Evolutionary conservation across 345 rosid species (phyloP).

Genomic region (Aegle marmelos): DNA sequence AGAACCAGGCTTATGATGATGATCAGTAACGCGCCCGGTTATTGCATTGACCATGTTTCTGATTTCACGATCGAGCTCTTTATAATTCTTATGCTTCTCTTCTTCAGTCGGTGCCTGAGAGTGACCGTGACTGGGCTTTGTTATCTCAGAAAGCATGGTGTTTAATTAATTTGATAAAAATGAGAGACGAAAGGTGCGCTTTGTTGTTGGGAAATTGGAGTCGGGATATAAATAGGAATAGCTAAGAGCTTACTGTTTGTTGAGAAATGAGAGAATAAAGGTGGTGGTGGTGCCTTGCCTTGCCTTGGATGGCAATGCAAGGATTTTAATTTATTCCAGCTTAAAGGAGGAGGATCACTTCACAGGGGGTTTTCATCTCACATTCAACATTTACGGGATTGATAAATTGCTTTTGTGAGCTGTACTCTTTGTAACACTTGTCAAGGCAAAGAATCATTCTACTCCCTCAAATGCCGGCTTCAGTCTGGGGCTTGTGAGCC

Average conservation of each 20-base stretch:
- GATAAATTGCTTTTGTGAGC: conserved; percentile 10
- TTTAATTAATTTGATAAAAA: too few relatives aligned
- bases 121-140: conserved; percentile 13
- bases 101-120: conserved; percentile 17
- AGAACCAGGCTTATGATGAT: conserved; percentile 45
- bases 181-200: not conserved
- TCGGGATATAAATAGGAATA: conserved; percentile 4
- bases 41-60: conserved; percentile 52
- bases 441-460: conserved; percentile 9
- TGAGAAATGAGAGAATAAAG: conserved; percentile 10
- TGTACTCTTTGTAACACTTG: not conserved
- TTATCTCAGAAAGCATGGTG: conserved; percentile 36
- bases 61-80: conserved; percentile 30
- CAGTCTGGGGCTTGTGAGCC: too few relatives aligned
- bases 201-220: not conserved
- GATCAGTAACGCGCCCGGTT: conserved; percentile 29
- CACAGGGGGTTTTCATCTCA: conserved; percentile 24
- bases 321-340: conserved; percentile 20
- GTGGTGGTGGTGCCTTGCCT: not conserved
- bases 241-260: not conserved
- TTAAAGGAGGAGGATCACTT: conserved; percentile 30
- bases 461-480: too few relatives aligned
- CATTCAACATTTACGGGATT: not conserved
- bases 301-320: conserved; percentile 40
- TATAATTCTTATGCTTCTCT: conserved; percentile 20